Percentiles rank a stretch among this genome's conserved stretches.
Evolutionary conservation across 2,329 filamentous ascomycete species (phyloP).

Genomic region (Pseudogymnoascus sp.): DNA sequence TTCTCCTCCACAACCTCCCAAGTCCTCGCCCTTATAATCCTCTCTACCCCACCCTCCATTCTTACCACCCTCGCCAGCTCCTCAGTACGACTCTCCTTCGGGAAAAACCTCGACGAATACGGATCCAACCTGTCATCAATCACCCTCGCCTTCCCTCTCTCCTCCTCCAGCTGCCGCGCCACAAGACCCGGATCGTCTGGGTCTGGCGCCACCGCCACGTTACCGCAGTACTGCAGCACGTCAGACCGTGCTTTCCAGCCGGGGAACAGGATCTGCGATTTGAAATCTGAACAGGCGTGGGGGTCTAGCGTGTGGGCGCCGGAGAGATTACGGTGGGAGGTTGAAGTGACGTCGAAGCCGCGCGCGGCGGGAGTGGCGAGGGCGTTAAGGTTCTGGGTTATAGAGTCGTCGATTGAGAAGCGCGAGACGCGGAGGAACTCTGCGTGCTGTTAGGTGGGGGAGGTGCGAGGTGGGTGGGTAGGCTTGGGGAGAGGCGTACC

Average conservation of each 20-base stretch:
- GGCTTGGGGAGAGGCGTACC: constrained; percentile 39
- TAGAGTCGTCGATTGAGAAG: constrained; percentile 80
- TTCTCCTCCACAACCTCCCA: constrained; percentile 72
- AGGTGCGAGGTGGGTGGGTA: not conserved
- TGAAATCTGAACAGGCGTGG: constrained; percentile 60
- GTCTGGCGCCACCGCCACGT: constrained; percentile 79
- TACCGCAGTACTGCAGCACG: constrained; percentile 79
- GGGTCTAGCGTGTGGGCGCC: constrained; percentile 49
- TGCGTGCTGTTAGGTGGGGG: constrained; percentile 30
- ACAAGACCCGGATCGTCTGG: constrained; percentile 74
- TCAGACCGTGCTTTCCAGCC: constrained; percentile 79
- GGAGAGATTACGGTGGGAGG: constrained; percentile 50
- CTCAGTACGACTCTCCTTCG: constrained; percentile 71
- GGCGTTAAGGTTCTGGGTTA: constrained; percentile 86
- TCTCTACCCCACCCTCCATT: constrained; percentile 68
- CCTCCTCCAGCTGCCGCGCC: constrained; percentile 59
- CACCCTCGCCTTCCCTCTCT: constrained; percentile 59
- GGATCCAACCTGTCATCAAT: constrained; percentile 88
- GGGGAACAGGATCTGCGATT: constrained; percentile 70
- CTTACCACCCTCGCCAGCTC: constrained; percentile 62
- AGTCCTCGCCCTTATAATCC: constrained; percentile 69
- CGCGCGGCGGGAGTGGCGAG: constrained; percentile 63
- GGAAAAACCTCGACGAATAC: constrained; percentile 77
- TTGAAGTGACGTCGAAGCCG: constrained; percentile 74
- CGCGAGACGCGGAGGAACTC: constrained; percentile 88